Evolutionary conservation across 768 basidiomycete species (phyloP).

Genomic region (Cystofilobasidium ferigula): DNA sequence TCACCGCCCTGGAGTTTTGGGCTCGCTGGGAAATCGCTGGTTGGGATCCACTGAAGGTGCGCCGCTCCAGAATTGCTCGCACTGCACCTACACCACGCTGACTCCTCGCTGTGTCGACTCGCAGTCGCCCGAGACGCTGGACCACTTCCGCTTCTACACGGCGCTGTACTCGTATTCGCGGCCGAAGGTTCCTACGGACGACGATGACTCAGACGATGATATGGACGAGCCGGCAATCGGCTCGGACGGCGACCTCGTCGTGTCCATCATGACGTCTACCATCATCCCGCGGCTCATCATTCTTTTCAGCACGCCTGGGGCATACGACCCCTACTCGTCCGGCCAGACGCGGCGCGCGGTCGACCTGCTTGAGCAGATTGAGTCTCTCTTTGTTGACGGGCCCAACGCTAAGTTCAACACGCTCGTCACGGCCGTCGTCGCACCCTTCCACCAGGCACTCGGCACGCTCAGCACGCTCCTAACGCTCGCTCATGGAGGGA

Average conservation of each 20-base stretch:
- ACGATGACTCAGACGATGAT: constrained; percentile 33
- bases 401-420: constrained; percentile 49
- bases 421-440: constrained; percentile 48
- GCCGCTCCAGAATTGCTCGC: constrained; percentile 30
- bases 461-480: constrained; percentile 33
- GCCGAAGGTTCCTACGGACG: constrained; percentile 37
- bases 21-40: constrained; percentile 70
- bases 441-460: constrained; percentile 47
- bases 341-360: constrained; percentile 52
- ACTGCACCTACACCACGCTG: neutral
- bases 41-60: constrained; percentile 76
- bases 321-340: constrained; percentile 68
- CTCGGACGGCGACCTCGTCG: constrained; percentile 74
- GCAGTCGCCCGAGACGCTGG: constrained; percentile 45
- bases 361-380: constrained; percentile 69
- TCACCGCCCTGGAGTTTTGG: constrained; percentile 92
- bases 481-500: constrained; percentile 28
- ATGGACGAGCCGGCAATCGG: constrained; percentile 51
- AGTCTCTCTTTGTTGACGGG: constrained; percentile 54
- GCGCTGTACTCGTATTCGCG: constrained; percentile 67
- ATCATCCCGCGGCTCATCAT: constrained; percentile 64
- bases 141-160: constrained; percentile 74
- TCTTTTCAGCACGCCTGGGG: constrained; percentile 59
- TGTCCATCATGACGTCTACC: constrained; percentile 75
- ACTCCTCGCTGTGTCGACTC: neutral